Base-by-base conservation (phyloP, 352 stramenopile species). In the Pythium monospermum region DNA sequence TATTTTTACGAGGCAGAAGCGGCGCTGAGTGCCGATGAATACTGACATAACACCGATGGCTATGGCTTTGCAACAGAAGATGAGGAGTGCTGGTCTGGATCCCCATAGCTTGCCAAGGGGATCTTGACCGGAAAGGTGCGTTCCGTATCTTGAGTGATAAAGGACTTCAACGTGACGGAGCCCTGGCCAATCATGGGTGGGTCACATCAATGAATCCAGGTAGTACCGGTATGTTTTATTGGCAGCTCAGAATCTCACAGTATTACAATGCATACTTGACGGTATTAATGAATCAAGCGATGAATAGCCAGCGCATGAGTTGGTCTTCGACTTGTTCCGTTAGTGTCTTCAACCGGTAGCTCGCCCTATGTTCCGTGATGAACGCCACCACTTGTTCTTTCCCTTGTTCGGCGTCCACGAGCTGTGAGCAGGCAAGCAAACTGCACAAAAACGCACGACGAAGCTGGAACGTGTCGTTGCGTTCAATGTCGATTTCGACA, bases 401-500 rank as follows among this genome's bases (percentile, higher is more conserved):
- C 15, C 19, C 37, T 4, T 46, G 37, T 2, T 16, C 26, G 50
- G 22, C 30, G 15, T 42, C 23, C 15, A 73, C 44, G 16, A 76
- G 36, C 18, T 63, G 28, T 2, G 57, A 53, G n/a, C 46, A 68
- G 3, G 61, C 67, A 13, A 40, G 28, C 15, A 41, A 15, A 35
- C 64, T 76, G 38, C 64, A 76, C 23, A 76, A 28, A 22, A 46
- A 43, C 16, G 52, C 63, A 3, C 42, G 46, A 28, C 52, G 45
- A 1, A 61, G 41, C 45, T 70, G 52, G 51, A 76, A 76, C 32
- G 61, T 69, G 45, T 64, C 51, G 43, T 76, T 60, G 1, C 27
- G 22, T 15, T 69, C 67, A 0, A 66, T 64, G 46, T 68, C 53
- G 47, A 72, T 59, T 41, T 68, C 59, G 37, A 76, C 36, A n/a